phyloP scores from a whole-genome alignment of 2,329 filamentous ascomycete species.

The Fonsecaea nubica region DNA sequence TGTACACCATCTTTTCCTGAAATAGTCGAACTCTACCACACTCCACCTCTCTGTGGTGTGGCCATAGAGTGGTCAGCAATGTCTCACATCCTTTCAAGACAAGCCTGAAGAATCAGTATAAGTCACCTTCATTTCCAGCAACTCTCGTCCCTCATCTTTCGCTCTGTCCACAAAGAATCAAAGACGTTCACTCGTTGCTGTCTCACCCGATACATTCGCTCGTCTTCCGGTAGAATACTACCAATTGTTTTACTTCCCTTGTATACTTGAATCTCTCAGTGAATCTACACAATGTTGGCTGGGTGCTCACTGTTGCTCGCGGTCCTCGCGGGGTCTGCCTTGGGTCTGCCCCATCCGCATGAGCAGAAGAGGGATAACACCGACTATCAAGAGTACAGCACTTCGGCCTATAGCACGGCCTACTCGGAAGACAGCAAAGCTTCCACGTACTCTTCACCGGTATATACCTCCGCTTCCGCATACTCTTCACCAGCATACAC shows the following conservation, averaged over 20 bases:
- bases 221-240: neutral
- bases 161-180: neutral
- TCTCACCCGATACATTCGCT: neutral
- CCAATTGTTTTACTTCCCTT: neutral
- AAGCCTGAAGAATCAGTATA: constrained; percentile 4
- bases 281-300: constrained; percentile 11
- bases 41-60: constrained; percentile 2
- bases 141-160: neutral
- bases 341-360: constrained; percentile 11
- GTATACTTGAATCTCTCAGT: neutral
- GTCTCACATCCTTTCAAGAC: constrained; percentile 15
- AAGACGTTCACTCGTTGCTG: constrained; percentile 6
- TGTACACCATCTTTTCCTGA: neutral
- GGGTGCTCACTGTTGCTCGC: constrained; percentile 8
- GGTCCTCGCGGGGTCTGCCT: constrained; percentile 10
- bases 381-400: constrained; percentile 2
- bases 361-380: constrained; percentile 1
- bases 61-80: constrained; percentile 20
- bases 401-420: neutral
- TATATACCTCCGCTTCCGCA: neutral
- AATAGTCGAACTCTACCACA: neutral
- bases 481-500: neutral
- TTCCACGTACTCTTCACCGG: constrained; percentile 1
- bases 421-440: neutral
- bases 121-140: neutral